phyloP scores from a whole-genome alignment of 169 alveolate genomes.

The Plasmodium sp. region DNA sequence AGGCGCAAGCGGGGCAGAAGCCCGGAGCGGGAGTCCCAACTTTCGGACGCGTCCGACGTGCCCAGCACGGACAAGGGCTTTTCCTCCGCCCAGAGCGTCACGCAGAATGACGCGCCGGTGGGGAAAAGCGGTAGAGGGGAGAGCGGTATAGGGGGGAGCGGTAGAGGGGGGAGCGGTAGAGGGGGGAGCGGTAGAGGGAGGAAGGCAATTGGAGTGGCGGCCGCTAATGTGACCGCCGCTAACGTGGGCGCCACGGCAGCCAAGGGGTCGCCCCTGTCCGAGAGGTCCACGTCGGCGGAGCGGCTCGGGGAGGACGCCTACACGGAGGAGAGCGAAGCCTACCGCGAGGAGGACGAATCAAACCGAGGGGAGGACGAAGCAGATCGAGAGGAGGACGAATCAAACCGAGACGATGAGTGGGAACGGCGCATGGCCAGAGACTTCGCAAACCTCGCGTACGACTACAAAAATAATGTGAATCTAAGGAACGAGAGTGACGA shows the following conservation, averaged over 20 bases:
- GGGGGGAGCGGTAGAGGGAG: background rate
- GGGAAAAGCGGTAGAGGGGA: background rate
- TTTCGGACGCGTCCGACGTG: background rate
- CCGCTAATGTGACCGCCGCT: too few species aligned
- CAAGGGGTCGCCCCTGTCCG: background rate
- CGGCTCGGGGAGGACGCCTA: background rate
- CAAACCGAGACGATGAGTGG: conserved; percentile 69
- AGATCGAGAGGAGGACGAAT: conserved; percentile 66
- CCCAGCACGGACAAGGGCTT: background rate
- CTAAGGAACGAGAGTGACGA: conserved; percentile 11
- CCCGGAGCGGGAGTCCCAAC: background rate
- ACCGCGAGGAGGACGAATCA: background rate
- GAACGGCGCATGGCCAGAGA: conserved; percentile 67
- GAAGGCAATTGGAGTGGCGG: background rate
- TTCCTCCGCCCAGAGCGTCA: too few species aligned
- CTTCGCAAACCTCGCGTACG: conserved; percentile 49
- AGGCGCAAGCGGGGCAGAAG: background rate
- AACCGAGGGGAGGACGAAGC: conserved; percentile 74
- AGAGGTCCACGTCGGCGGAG: conserved; percentile 13
- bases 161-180: too few species aligned
- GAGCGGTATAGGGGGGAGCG: too few species aligned
- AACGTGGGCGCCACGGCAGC: background rate
- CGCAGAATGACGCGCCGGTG: background rate
- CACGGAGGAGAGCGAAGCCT: conserved; percentile 39
- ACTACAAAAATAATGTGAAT: conserved; percentile 74